A percentile compares a stretch with the other conserved stretches of the same genome.
Conservation (phyloP, 768 basidiomycete species). For the Butyriboletus loyo region DNA sequence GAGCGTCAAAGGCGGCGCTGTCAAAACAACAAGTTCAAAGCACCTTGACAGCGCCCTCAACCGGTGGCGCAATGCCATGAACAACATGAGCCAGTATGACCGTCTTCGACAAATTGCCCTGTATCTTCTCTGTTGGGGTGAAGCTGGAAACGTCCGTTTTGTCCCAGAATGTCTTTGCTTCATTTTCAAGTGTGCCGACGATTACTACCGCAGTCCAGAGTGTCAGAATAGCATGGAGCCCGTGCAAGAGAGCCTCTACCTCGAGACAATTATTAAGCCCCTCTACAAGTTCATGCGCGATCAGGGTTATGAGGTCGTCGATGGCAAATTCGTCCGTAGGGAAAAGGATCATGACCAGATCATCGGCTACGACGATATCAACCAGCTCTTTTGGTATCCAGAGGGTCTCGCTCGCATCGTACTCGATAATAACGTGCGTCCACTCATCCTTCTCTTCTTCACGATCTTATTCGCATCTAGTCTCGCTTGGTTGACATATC, state of each 20-base stretch:
- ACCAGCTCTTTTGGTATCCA: slow-evolving; percentile 99
- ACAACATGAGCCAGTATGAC: slow-evolving; percentile 99
- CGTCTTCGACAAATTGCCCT: slow-evolving; percentile 94
- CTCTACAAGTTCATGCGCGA: slow-evolving; percentile 95
- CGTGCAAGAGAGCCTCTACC: slow-evolving; percentile 91
- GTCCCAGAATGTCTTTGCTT: slow-evolving; percentile 97
- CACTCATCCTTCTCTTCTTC: neutral
- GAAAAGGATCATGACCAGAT: slow-evolving; percentile 95
- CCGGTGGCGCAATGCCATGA: slow-evolving; percentile 98
- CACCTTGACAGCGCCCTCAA: slow-evolving; percentile 91
- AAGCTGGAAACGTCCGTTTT: slow-evolving; percentile 96
- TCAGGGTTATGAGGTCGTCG: slow-evolving; percentile 93
- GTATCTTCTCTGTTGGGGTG: slow-evolving; percentile 97
- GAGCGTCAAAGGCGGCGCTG: slow-evolving; percentile 63
- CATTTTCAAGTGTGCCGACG: slow-evolving; percentile 99
- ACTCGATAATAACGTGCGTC: slow-evolving; percentile 75
- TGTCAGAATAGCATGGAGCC: slow-evolving; percentile 94
- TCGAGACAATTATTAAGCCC: slow-evolving; percentile 89
- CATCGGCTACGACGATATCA: slow-evolving; percentile 99
- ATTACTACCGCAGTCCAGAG: slow-evolving; percentile 97
- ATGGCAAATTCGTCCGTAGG: slow-evolving; percentile 90
- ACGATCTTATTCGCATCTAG: slow-evolving; percentile 37
- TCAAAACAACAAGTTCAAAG: slow-evolving; percentile 58
- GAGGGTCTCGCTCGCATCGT: slow-evolving; percentile 95
- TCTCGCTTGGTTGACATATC: slow-evolving; percentile 89